Conservation (phyloP, 2,329 filamentous ascomycete genomes). For the Tolypocladium cylindrosporum region DNA sequence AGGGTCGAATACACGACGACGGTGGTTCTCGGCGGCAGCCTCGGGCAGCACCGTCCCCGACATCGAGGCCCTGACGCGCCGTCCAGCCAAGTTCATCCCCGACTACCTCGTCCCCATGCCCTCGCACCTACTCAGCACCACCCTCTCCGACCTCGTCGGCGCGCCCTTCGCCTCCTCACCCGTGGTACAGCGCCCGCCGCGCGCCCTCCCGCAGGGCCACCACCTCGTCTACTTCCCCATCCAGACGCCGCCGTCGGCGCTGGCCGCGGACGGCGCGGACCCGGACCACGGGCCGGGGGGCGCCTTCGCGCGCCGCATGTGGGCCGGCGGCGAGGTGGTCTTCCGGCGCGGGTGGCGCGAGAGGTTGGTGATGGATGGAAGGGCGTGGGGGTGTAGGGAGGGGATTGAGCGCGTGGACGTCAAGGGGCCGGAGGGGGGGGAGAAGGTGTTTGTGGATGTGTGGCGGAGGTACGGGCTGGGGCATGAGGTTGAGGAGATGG, state of each 20-base stretch:
- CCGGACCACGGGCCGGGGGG: conserved; percentile 62
- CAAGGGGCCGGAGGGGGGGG: conserved; percentile 18
- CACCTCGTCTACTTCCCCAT: conserved; percentile 85
- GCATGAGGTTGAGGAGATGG: conserved; percentile 8
- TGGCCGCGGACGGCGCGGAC: conserved; percentile 81
- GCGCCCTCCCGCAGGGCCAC: conserved; percentile 54
- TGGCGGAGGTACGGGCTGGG: conserved; percentile 31
- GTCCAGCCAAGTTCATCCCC: conserved; percentile 24
- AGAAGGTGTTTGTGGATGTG: conserved; percentile 44
- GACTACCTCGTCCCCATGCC: conserved; percentile 46
- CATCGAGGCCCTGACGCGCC: conserved; percentile 13
- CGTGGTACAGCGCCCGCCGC: conserved; percentile 11
- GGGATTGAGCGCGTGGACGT: conserved; percentile 27
- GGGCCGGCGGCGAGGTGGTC: conserved; percentile 69
- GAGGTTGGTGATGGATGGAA: conserved; percentile 27
- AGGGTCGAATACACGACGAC: not conserved
- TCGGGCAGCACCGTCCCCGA: not conserved
- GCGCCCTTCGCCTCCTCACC: conserved; percentile 6
- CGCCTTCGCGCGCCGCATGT: conserved; percentile 70
- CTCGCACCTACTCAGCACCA: conserved; percentile 54
- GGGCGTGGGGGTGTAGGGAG: conserved; percentile 34
- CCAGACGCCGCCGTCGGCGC: conserved; percentile 45
- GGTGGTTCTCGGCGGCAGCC: not conserved
- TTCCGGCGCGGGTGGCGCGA: conserved; percentile 31
- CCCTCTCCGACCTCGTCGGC: conserved; percentile 46